Evolutionary conservation across 2,329 filamentous ascomycete species (phyloP).

Genomic region (Colletotrichum theobromicola): DNA sequence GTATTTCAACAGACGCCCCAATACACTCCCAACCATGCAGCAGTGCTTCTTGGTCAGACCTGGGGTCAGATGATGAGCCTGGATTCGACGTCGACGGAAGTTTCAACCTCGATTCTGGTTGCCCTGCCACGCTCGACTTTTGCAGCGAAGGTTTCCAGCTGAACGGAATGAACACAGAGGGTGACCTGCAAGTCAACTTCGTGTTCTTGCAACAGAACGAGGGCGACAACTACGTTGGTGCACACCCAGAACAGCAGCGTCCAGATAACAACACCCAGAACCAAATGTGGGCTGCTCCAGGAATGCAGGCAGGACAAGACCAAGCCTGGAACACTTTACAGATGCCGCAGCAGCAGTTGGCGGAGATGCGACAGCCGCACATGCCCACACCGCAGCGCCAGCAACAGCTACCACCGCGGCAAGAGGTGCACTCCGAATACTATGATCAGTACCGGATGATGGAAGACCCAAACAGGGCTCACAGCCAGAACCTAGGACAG

Average conservation of each 20-base stretch:
- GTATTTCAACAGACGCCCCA: not conserved
- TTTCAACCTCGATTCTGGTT: not conserved
- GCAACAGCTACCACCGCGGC: not conserved
- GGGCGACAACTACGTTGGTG: not conserved
- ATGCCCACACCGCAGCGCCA: constrained; percentile 3
- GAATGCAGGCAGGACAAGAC: not conserved
- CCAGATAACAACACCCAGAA: not conserved
- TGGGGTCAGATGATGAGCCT: constrained; percentile 6
- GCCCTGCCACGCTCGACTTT: not conserved
- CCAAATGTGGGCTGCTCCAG: constrained; percentile 1
- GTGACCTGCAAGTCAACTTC: constrained; percentile 16
- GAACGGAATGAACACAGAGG: not conserved
- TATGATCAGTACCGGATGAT: constrained; percentile 11
- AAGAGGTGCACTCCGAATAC: not conserved
- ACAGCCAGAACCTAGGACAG: not conserved
- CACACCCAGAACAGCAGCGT: constrained; percentile 8
- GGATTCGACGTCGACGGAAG: not conserved
- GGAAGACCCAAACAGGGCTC: not conserved
- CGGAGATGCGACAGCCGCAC: constrained; percentile 11
- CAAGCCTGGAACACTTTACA: constrained; percentile 12
- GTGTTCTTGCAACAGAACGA: constrained; percentile 11
- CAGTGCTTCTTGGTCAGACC: constrained; percentile 2
- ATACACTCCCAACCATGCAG: not conserved
- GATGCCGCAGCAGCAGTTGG: constrained; percentile 1
- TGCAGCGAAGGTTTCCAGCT: not conserved